phyloP scores from a whole-genome alignment of 2,329 filamentous ascomycete genomes.

The Penicillium sp. region DNA sequence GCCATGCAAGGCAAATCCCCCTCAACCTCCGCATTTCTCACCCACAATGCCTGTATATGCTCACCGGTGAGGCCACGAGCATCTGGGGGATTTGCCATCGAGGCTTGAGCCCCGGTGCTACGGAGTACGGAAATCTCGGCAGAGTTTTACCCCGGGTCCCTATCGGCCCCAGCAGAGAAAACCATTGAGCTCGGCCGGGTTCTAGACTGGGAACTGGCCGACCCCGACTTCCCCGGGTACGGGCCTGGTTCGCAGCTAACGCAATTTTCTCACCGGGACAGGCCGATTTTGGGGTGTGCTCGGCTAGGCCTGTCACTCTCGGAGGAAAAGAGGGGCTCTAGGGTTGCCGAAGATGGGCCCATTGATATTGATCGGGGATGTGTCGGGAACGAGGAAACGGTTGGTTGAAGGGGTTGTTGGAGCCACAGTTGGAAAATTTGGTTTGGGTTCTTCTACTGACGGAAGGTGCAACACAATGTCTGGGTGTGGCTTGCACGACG shows the following conservation, averaged over 20 bases:
- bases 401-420: background rate
- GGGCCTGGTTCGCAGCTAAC: background rate
- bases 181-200: background rate
- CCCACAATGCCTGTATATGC: background rate
- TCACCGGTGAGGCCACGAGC: background rate
- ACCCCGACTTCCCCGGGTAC: constrained; percentile 10
- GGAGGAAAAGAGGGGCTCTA: background rate
- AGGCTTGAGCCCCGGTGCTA: background rate
- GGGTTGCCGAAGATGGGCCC: background rate
- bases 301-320: background rate
- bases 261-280: constrained; percentile 5
- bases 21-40: background rate
- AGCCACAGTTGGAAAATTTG: background rate
- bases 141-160: background rate
- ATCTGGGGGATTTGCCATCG: background rate
- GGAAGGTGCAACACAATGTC: background rate
- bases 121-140: background rate
- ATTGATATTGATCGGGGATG: background rate
- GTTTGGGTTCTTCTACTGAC: background rate
- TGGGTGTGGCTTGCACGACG: background rate
- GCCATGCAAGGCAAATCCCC: background rate
- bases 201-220: background rate
- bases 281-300: background rate
- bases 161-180: background rate
- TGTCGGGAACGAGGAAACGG: background rate